Base-by-base conservation (phyloP, 495 filamentous ascomycete species). In the Aspergillus incahuasiensis region DNA sequence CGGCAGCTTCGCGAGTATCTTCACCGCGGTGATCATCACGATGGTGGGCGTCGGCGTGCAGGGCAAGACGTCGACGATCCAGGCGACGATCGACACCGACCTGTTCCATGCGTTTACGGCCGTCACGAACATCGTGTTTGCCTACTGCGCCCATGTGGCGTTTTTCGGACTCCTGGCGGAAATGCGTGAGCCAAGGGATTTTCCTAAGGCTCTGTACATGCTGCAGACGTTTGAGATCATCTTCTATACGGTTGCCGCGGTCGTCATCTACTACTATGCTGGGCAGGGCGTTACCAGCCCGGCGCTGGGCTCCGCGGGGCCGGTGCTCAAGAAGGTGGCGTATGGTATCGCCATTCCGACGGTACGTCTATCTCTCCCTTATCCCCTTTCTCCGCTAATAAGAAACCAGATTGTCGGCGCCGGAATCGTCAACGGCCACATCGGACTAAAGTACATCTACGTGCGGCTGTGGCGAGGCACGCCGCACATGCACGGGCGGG, bases 111-210 rank as follows among this genome's bases (percentile, higher is more conserved):
- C 66, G 4, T 80, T 80, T 62, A 64, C 65, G 15, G 69, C 71
- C 12, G 73, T 80, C 13, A 76, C 77, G 6, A 79, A 81, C 61
- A 80, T 80, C 46, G 74, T 79, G 57, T 79, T 81, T 58, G 76
- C 76, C 24, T 79, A 78, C 67, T 81, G 79, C 75, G 74, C 86
- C 56, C 80, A 89, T 74, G 74, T 88, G 63, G 81, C 86, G 61
- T 86, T 90, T 74, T 88, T 92, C 74, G 81, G 77, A 53, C 84
- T 92, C 63, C 87, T 89, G 63, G 81, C 86, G 55, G 89, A 92
- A 67, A 86, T 92, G 79, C 81, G 86, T 61, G 78, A 81, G 0
- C 87, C 87, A 1, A 62, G 69, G 40, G 82, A 89, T 62, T 89
- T 81, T 63, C 74, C 76, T 52, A 89, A 88, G 72, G 79, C 87